Evolutionary conservation across 306 rosid genomes (phyloP), one percentile per base, ranked within the genome.

Genomic region (Canavalia ensiformis): DNA sequence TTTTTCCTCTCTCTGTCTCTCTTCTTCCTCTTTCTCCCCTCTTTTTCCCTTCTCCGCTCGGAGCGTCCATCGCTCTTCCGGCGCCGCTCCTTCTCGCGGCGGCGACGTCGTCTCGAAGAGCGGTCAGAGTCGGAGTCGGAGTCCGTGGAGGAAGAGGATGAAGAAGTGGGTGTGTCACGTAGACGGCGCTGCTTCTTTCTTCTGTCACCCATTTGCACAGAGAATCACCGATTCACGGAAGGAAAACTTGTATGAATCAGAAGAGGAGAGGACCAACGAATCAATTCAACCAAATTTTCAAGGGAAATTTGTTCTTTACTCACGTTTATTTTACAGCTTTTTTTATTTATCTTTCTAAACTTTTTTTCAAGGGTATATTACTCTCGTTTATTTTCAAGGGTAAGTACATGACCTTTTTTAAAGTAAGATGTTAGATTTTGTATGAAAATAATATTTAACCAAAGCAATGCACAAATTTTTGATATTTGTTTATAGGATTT

Each of bases 91-190:
- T 81, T 84, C 6, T 81, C 87, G 66, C 82, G 90, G 47, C 84
- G 90, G 12, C 74, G 90, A 1, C 79, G 86, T 62, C 89, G 74
- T 77, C 44, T 78, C 0, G 94, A 86, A 72, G 96, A 87, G 58
- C 31, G 90, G 47, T 86, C 91, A n/a, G 89, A 89, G 7, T 81
- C 88, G 11, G 86, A 78, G 8, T 79, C 89, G 25, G 84, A 68
- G 59, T 29, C 56, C 52, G 83, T 71, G 37, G 89, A 84, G 10
- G 88, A 57, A 57, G 91, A 80, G 28, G 90, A 80, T 1, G 90
- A 77, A 5, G 92, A 83, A 28, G 89, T 37, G 4, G 86, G 58
- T 0, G 92, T 52, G 41, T 85, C 91, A 6, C 59, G 86, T 0
- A 44, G 31, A 11, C 81, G 90, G 56, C 81, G 58, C 0, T 84